A percentile compares a stretch with the other conserved stretches of the same genome.
Evolutionary conservation across 2,329 filamentous ascomycete genomes (phyloP).

Genomic region (Aspergillus fumigatiaffinis): DNA sequence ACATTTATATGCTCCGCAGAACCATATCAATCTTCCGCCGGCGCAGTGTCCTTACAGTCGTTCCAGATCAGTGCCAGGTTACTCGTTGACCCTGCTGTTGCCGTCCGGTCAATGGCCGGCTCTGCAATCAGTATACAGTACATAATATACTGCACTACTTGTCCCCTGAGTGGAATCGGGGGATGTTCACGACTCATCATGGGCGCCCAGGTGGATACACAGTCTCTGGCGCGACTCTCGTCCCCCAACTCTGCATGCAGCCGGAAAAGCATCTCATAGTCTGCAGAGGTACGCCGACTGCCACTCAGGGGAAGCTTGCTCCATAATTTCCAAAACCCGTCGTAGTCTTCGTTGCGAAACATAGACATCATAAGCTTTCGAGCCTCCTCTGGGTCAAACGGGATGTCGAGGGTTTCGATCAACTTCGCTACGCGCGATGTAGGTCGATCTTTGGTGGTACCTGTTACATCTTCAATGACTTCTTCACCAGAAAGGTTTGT

Average conservation of each 20-base stretch:
- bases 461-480: slow-evolving; percentile 2
- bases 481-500: slow-evolving; percentile 37
- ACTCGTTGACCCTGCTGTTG: slow-evolving; percentile 13
- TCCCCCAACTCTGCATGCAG: slow-evolving; percentile 46
- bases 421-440: slow-evolving; percentile 23
- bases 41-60: slow-evolving; percentile 14
- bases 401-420: slow-evolving; percentile 25
- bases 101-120: slow-evolving; percentile 43
- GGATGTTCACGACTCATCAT: slow-evolving; percentile 58
- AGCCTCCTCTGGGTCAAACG: slow-evolving; percentile 27
- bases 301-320: slow-evolving; percentile 51
- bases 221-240: slow-evolving; percentile 42
- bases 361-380: slow-evolving; percentile 29
- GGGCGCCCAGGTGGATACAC: slow-evolving; percentile 52
- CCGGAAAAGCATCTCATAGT: slow-evolving; percentile 56
- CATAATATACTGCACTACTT: slow-evolving; percentile 48
- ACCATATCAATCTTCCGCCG: slow-evolving; percentile 8
- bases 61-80: slow-evolving; percentile 20
- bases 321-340: slow-evolving; percentile 60
- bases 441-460: slow-evolving; percentile 5
- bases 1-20: slow-evolving; percentile 3
- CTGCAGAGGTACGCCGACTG: slow-evolving; percentile 45
- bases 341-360: slow-evolving; percentile 48
- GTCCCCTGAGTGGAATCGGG: slow-evolving; percentile 43
- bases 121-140: slow-evolving; percentile 56